phyloP scores from a whole-genome alignment of 1,139 yeast species.

The Saccharomyces hybrid region DNA sequence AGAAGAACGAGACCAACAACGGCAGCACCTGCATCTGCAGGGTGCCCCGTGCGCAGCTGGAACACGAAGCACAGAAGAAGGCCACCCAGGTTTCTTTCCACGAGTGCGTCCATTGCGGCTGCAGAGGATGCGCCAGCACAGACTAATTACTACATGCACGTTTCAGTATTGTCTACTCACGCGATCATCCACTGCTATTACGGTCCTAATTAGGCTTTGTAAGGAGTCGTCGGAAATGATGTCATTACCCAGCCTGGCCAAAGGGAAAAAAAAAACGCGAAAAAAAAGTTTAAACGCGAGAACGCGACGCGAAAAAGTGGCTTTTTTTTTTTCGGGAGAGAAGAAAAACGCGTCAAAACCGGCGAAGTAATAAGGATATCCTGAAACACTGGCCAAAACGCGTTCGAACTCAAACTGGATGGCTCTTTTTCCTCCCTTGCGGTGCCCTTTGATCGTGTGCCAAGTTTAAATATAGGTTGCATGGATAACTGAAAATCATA shows the following conservation, averaged over 20 bases:
- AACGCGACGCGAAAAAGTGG: not conserved
- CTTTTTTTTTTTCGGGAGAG: not conserved
- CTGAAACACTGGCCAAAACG: not conserved
- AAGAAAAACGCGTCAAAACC: not conserved
- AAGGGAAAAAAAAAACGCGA: no score
- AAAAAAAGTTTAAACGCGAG: no score
- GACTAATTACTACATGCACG: conserved; percentile 37
- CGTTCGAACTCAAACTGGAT: not conserved
- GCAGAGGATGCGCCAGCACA: conserved; percentile 30
- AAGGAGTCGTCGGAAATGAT: not conserved
- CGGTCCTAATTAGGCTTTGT: no score
- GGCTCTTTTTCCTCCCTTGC: not conserved
- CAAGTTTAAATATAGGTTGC: not conserved
- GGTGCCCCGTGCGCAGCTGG: conserved; percentile 58
- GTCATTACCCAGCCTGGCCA: not conserved
- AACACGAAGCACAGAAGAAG: conserved; percentile 29
- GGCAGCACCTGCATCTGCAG: conserved; percentile 75
- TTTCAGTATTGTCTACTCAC: not conserved
- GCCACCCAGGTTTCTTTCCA: conserved; percentile 32
- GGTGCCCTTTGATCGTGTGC: not conserved
- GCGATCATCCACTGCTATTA: not conserved
- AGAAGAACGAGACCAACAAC: conserved; percentile 53
- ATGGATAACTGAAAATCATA: not conserved
- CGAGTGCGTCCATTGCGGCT: conserved; percentile 82
- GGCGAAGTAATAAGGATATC: not conserved